phyloP scores from a whole-genome alignment of 257 asterid species.

The Capsicum pubescens region DNA sequence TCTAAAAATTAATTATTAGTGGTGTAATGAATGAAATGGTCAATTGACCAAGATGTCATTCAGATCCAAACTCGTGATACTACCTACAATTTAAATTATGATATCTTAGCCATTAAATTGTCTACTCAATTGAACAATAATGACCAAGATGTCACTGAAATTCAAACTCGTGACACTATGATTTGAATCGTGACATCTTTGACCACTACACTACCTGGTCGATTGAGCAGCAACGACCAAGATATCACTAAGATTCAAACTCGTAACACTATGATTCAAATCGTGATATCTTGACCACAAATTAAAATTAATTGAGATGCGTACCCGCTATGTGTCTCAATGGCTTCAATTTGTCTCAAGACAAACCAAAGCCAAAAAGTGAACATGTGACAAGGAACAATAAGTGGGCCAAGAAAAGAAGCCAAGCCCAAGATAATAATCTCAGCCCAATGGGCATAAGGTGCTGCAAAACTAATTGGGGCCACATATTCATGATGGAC shows the following conservation, averaged over 20 bases:
- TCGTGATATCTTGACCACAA: not conserved
- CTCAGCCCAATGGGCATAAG: slow-evolving; percentile 82
- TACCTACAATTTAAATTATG: not conserved
- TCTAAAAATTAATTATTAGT: not conserved
- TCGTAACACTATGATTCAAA: not conserved
- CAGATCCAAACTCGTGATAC: not conserved
- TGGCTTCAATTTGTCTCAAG: slow-evolving; percentile 67
- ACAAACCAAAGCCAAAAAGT: slow-evolving; percentile 80
- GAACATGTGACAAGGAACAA: slow-evolving; percentile 73
- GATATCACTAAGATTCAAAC: not conserved
- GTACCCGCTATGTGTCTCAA: slow-evolving; percentile 75
- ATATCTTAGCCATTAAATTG: not conserved
- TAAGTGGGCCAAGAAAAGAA: slow-evolving; percentile 68
- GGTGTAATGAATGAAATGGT: not conserved
- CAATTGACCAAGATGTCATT: not conserved
- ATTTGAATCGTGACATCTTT: no score
- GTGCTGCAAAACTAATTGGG: slow-evolving; percentile 75
- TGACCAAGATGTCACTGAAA: not conserved
- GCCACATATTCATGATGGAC: slow-evolving; percentile 83
- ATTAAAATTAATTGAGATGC: no score
- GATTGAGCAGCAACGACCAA: not conserved
- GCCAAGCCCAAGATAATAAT: slow-evolving; percentile 67
- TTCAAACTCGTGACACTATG: not conserved
- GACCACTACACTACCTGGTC: no score
- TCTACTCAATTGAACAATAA: no score